These are phyloP conservation scores for Fusarium sulawesiense DNA, from an alignment of 2,329 filamentous ascomycete species.

Conservation along the genomic window DNA sequence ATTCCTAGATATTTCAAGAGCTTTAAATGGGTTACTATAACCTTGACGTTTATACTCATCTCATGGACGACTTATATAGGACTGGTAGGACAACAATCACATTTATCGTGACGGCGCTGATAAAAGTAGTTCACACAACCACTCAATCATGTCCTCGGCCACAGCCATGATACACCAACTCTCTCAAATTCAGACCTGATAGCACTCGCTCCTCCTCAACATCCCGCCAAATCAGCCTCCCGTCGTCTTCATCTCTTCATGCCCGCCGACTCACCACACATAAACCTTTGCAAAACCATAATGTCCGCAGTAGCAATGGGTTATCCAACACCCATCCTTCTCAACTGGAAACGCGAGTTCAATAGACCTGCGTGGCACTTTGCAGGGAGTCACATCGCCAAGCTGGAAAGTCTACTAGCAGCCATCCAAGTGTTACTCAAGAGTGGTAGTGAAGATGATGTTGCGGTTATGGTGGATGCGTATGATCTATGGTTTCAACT, in stretches of 20 bases:
- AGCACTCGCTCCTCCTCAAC: slow-evolving; percentile 14
- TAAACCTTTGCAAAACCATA: slow-evolving; percentile 54
- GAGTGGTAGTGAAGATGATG: slow-evolving; percentile 44
- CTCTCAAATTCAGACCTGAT: slow-evolving; percentile 27
- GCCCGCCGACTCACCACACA: slow-evolving; percentile 52
- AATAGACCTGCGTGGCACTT: slow-evolving; percentile 54
- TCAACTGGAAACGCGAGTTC: slow-evolving; percentile 55
- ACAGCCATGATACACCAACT: neutral
- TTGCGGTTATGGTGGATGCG: slow-evolving; percentile 53
- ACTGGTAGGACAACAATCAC: too few species aligned
- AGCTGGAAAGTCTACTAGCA: slow-evolving; percentile 51
- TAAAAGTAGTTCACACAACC: slow-evolving; percentile 32
- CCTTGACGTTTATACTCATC: slow-evolving; percentile 12
- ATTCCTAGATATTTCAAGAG: slow-evolving; percentile 3
- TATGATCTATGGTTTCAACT: slow-evolving; percentile 57
- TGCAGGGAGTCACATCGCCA: slow-evolving; percentile 54
- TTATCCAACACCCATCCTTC: slow-evolving; percentile 52
- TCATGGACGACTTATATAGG: slow-evolving; percentile 13
- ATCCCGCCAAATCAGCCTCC: neutral
- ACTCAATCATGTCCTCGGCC: neutral
- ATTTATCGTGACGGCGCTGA: too few species aligned
- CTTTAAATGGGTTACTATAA: slow-evolving; percentile 6
- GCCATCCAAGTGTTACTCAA: slow-evolving; percentile 48
- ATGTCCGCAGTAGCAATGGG: slow-evolving; percentile 54
- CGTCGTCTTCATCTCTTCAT: slow-evolving; percentile 53